Percentiles rank a stretch among this genome's conserved stretches.
phyloP scores from a whole-genome alignment of 345 rosid genomes.

The Corchorus olitorius region DNA sequence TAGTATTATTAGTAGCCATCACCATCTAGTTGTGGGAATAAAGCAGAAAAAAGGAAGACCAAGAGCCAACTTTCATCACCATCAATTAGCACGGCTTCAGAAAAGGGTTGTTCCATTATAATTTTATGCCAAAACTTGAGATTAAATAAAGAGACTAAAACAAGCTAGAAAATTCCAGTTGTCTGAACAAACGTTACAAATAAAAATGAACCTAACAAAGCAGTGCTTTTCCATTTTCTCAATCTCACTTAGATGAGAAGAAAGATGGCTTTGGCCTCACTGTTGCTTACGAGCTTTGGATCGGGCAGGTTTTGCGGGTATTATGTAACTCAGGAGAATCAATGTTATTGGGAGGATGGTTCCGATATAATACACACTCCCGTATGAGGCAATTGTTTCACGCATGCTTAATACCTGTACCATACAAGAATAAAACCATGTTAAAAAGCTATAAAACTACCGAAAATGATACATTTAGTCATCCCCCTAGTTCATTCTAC shows the following conservation, averaged over 20 bases:
- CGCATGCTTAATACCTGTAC: constrained; percentile 75
- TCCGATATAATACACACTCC: constrained; percentile 81
- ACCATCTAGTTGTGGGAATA: background rate
- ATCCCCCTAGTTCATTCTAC: background rate
- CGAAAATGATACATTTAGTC: background rate
- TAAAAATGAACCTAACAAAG: too few relatives aligned
- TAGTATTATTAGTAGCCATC: too few relatives aligned
- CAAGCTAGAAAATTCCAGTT: background rate
- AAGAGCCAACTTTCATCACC: too few relatives aligned
- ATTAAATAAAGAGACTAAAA: background rate
- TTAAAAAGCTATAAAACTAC: background rate
- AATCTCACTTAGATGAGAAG: background rate
- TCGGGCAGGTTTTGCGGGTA: constrained; percentile 69
- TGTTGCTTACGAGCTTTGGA: constrained; percentile 63
- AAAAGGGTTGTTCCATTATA: constrained; percentile 3
- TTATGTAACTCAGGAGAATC: constrained; percentile 62
- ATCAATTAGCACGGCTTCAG: background rate
- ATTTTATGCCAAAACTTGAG: background rate
- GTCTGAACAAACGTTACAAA: background rate
- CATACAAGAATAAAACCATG: constrained; percentile 3
- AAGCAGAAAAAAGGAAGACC: background rate
- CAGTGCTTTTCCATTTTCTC: constrained; percentile 6
- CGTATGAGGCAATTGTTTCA: constrained; percentile 68
- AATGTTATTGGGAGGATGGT: constrained; percentile 63
- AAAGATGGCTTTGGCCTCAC: constrained; percentile 34